A percentile compares a stretch with the other conserved stretches of the same genome.
Conservation (phyloP, 345 rosid species). For the Salix caprea region DNA sequence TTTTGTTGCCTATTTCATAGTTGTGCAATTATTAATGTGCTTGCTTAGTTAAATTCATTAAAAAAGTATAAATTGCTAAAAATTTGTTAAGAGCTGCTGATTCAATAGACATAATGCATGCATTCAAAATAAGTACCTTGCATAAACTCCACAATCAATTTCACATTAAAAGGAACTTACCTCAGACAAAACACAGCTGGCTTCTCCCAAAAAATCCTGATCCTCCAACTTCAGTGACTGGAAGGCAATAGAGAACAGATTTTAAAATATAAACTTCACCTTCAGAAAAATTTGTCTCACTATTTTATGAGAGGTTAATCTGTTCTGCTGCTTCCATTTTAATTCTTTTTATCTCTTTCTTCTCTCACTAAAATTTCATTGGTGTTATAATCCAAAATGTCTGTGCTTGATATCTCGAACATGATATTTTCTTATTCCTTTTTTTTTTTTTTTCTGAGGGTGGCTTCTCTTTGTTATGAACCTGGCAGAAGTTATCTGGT, state of each 20-base stretch:
- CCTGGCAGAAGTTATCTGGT: not conserved
- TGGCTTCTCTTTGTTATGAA: not conserved
- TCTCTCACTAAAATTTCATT: not conserved
- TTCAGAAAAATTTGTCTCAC: not conserved
- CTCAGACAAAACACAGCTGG: conserved; percentile 50
- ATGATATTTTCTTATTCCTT: not conserved
- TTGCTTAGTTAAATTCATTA: too few relatives aligned
- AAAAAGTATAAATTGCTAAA: too few relatives aligned
- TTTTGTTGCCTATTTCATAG: too few relatives aligned
- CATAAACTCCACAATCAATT: not conserved
- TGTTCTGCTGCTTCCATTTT: not conserved
- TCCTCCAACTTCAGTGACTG: conserved; percentile 57
- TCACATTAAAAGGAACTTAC: not conserved
- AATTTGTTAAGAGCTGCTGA: not conserved
- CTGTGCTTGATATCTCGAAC: not conserved
- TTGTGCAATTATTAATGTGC: too few relatives aligned
- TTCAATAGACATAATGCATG: not conserved
- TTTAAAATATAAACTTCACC: conserved; percentile 4
- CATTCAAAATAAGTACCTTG: not conserved
- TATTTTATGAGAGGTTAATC: too few relatives aligned
- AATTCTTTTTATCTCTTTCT: not conserved
- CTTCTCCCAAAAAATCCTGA: conserved; percentile 81
- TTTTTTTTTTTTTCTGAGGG: not conserved
- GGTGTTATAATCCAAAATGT: not conserved
- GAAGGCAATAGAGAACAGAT: conserved; percentile 11